A percentile compares a stretch with the other conserved stretches of the same genome.
Conservation (phyloP, 768 basidiomycete species). For the Artomyces pyxidatus region DNA sequence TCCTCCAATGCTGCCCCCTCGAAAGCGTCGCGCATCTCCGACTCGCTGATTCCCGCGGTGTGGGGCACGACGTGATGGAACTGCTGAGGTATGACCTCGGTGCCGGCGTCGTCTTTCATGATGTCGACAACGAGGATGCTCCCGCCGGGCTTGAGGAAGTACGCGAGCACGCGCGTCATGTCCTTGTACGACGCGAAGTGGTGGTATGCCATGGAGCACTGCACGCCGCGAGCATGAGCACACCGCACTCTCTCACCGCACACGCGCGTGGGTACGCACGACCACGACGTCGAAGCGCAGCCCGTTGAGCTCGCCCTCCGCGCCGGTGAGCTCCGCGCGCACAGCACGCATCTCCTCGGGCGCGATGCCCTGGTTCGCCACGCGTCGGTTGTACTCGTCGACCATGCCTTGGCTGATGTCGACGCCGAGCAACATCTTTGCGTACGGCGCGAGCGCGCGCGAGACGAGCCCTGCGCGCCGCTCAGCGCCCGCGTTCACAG, state of each 20-base stretch:
- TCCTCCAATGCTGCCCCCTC: conserved; percentile 42
- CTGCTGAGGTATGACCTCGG: conserved; percentile 23
- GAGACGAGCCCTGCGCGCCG: conserved; percentile 53
- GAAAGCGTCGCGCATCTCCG: conserved; percentile 42
- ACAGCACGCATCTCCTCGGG: conserved; percentile 61
- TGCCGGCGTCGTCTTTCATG: conserved; percentile 25
- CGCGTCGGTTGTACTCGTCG: conserved; percentile 52
- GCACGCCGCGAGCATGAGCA: too few species aligned
- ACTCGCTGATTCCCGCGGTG: conserved; percentile 41
- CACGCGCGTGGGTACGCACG: too few species aligned
- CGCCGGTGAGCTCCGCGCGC: conserved; percentile 41
- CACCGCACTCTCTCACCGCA: too few species aligned
- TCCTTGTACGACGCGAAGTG: conserved; percentile 43
- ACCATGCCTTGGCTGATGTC: conserved; percentile 70
- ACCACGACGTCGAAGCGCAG: conserved; percentile 61
- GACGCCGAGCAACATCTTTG: conserved; percentile 58
- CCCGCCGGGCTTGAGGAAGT: conserved; percentile 56
- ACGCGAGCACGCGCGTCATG: conserved; percentile 45
- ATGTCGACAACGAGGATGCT: conserved; percentile 53
- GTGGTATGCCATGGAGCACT: conserved; percentile 61
- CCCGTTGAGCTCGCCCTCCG: conserved; percentile 41
- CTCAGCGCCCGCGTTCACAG: neutral
- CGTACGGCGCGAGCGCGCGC: conserved; percentile 47
- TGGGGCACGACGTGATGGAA: conserved; percentile 44
- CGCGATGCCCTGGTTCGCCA: conserved; percentile 51